Evolutionary conservation across 495 filamentous ascomycete species (phyloP).

Genomic region (Ramalina peruviana): DNA sequence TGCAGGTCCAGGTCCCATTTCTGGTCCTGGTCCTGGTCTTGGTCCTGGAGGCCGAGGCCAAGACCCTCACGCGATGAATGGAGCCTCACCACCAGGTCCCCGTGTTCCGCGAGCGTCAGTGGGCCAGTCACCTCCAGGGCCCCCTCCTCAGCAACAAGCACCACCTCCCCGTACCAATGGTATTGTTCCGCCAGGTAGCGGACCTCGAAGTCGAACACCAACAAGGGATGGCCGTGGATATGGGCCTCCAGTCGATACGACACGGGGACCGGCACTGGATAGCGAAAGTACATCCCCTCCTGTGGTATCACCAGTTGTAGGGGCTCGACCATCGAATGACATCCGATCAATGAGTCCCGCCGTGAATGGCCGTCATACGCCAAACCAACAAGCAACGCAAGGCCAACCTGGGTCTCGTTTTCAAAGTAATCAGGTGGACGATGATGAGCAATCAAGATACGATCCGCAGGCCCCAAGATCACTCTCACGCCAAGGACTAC

Average conservation of each 20-base stretch:
- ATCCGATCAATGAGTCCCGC: conserved; percentile 24
- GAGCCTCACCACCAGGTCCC: conserved; percentile 27
- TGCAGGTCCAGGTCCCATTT: conserved; percentile 15
- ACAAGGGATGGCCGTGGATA: conserved; percentile 36
- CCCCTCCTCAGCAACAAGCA: conserved; percentile 75
- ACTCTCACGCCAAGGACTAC: conserved; percentile 15
- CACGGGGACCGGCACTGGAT: conserved; percentile 29
- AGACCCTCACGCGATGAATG: conserved; percentile 15
- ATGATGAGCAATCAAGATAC: conserved; percentile 10
- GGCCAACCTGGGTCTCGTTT: conserved; percentile 15
- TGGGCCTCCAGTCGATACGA: conserved; percentile 39
- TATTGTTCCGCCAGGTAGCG: conserved; percentile 23
- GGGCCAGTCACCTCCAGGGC: conserved; percentile 60
- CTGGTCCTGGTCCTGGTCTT: conserved; percentile 10
- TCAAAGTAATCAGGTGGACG: conserved; percentile 4
- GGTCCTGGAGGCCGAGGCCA: conserved; percentile 15
- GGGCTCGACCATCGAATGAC: conserved; percentile 5
- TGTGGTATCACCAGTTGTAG: conserved; percentile 11
- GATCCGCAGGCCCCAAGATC: conserved; percentile 10
- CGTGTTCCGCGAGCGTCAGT: conserved; percentile 57
- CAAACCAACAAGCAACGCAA: conserved; percentile 32
- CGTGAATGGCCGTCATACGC: conserved; percentile 47
- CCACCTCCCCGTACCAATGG: conserved; percentile 56
- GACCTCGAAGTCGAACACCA: conserved; percentile 45
- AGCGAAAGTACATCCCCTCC: conserved; percentile 41